Base-by-base conservation (phyloP, 148 eudicot species). In the Oxyria digyna region DNA sequence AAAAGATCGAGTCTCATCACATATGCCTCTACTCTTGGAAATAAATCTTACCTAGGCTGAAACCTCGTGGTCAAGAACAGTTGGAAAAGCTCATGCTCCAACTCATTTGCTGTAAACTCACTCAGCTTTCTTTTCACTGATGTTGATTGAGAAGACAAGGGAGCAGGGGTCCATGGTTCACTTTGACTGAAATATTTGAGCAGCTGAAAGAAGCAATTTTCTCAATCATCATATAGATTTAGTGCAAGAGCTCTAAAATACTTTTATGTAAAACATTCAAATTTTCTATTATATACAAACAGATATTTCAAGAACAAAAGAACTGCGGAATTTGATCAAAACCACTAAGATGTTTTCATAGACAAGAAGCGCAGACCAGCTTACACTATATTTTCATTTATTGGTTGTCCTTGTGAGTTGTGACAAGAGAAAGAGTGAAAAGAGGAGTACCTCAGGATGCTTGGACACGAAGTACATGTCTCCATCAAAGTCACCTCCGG, bases 11-110 rank as follows among this genome's bases (percentile, higher is more conserved):
- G n/a, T n/a, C n/a, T n/a, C 12, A 55, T 24, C 3, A 24, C 24
- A 18, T 55, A 29, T 37, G 18, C 37, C 31, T 5, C 14, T 31
- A 13, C 1, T 31, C 1, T 59, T 29, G 9, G 35, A 17, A 59
- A 27, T 59, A 15, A 29, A 65, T 21, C 68, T 46, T 72, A 88
- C 95, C 83, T 78, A 66, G 70, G 78, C 27, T 74, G 79, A 49
- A 76, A 78, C 54, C 81, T 73, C 1, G 87, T 68, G 27, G 66
- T 68, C 54, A 80, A 62, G 62, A 82, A 84, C 24, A 35, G 52
- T 21, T 67, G 55, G 67, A 82, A 80, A 43, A 85, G 82, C 48
- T 82, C 79, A 32, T 63, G 71, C 74, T 88, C 91, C 73, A 84
- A 62, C 66, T 79, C 79, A 33, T 80, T 76, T 62, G 32, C 62